phyloP scores from a whole-genome alignment of 2,329 filamentous ascomycete species.

The Xylaria sp. region DNA sequence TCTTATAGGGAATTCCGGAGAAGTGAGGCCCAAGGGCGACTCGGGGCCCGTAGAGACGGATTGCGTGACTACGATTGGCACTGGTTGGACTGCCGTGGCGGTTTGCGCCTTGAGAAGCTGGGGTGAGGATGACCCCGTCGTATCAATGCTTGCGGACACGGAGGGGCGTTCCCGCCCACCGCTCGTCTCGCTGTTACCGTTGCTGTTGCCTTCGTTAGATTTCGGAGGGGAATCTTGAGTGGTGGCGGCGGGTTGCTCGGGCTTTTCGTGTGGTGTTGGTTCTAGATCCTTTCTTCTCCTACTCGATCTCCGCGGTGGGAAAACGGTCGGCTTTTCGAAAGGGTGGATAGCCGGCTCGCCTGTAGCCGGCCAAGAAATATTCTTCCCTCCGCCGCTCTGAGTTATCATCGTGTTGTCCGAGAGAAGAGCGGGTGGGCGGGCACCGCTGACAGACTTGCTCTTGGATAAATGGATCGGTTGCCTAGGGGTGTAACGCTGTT shows the following conservation, averaged over 20 bases:
- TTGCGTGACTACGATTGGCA: conserved; percentile 38
- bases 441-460: conserved; percentile 5
- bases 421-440: not conserved
- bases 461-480: conserved; percentile 1
- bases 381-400: not conserved
- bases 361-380: not conserved
- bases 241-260: not conserved
- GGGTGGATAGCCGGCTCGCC: not conserved
- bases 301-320: conserved; percentile 35
- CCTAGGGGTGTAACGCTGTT: conserved; percentile 23
- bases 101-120: conserved; percentile 43
- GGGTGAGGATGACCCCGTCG: conserved; percentile 42
- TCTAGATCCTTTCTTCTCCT: conserved; percentile 18
- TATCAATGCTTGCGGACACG: conserved; percentile 43
- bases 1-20: conserved; percentile 24
- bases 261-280: not conserved
- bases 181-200: conserved; percentile 4
- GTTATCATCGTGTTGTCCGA: not conserved
- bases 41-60: conserved; percentile 13
- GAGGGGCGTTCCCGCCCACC: conserved; percentile 31
- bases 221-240: conserved; percentile 5
- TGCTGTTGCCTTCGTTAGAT: conserved; percentile 15
- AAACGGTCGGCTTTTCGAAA: conserved; percentile 8
- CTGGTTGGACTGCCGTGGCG: conserved; percentile 38
- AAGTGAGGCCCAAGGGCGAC: conserved; percentile 32